Percentiles rank a stretch among this genome's conserved stretches.
Conservation (phyloP, 106 monocot species). For the Allium cepa region DNA sequence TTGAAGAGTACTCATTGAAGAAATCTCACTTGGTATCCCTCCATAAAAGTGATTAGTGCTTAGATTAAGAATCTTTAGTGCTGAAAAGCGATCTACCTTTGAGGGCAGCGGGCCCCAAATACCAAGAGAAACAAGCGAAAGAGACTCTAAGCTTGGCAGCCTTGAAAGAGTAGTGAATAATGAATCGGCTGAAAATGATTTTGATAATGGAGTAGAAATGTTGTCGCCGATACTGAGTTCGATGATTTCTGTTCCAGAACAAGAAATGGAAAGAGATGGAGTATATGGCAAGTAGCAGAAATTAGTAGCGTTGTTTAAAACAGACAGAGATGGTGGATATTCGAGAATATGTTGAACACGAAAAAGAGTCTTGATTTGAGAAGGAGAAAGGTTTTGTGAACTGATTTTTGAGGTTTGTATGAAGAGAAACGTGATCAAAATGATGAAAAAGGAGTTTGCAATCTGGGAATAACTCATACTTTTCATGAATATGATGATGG, state of each 20-base stretch:
- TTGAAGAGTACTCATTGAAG: constrained; percentile 19
- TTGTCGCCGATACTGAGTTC: constrained; percentile 39
- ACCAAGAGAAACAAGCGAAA: constrained; percentile 79
- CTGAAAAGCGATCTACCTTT: constrained; percentile 31
- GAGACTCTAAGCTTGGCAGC: constrained; percentile 33
- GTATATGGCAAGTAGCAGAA: constrained; percentile 61
- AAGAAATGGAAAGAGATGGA: constrained; percentile 46
- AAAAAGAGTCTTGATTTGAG: constrained; percentile 47
- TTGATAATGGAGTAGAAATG: constrained; percentile 20
- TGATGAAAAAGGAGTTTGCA: constrained; percentile 9
- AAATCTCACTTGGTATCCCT: constrained; percentile 33
- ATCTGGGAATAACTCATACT: background rate
- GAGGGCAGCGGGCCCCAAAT: constrained; percentile 62
- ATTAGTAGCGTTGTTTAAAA: constrained; percentile 16
- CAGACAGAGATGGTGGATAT: constrained; percentile 35
- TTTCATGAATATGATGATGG: background rate
- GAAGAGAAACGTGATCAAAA: constrained; percentile 10
- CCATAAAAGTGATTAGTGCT: constrained; percentile 61
- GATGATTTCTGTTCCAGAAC: constrained; percentile 33
- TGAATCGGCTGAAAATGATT: constrained; percentile 59
- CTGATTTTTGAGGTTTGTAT: constrained; percentile 1
- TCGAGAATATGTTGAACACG: constrained; percentile 51
- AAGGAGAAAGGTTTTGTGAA: constrained; percentile 39
- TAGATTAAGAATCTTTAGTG: constrained; percentile 50
- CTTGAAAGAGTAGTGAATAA: constrained; percentile 66